A percentile compares a stretch with the other conserved stretches of the same genome.
These are phyloP conservation scores for Globisporangium canariense DNA, from an alignment of 352 stramenopile genomes.

Conservation along the genomic window DNA sequence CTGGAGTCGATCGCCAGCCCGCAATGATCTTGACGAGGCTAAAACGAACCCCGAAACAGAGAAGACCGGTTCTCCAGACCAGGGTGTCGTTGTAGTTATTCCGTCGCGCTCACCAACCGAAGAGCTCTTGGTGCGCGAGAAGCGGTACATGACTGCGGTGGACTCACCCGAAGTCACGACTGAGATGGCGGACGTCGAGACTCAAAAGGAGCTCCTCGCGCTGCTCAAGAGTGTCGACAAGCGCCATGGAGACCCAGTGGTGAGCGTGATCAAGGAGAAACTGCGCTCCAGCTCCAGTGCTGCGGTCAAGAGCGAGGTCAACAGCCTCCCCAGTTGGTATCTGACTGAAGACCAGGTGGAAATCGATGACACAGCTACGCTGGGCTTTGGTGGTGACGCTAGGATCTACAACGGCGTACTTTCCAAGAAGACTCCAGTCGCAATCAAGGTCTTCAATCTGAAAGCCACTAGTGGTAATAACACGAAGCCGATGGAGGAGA, in stretches of 20 bases:
- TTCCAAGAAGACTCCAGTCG: background rate
- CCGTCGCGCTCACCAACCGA: background rate
- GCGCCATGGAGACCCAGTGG: background rate
- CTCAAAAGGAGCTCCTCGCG: slow-evolving; percentile 15
- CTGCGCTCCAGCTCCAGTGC: slow-evolving; percentile 6
- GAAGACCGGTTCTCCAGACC: too few species aligned
- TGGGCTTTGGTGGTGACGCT: background rate
- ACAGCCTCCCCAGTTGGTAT: background rate
- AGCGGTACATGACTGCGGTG: background rate
- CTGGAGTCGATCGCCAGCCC: background rate
- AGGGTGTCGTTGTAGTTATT: too few species aligned
- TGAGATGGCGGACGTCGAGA: slow-evolving; percentile 10
- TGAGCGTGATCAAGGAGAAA: slow-evolving; percentile 12
- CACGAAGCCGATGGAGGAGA: background rate
- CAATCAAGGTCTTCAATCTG: background rate
- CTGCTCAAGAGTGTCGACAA: slow-evolving; percentile 2
- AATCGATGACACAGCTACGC: background rate
- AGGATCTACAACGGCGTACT: background rate
- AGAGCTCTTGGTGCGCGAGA: slow-evolving; percentile 2
- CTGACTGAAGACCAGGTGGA: slow-evolving; percentile 2
- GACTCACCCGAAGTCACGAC: slow-evolving; percentile 9
- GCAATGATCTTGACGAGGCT: too few species aligned
- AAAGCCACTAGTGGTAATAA: background rate
- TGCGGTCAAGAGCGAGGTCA: background rate
- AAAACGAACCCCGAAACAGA: too few species aligned